phyloP scores from a whole-genome alignment of 768 basidiomycete species.

The Mycena olivaceomarginata region DNA sequence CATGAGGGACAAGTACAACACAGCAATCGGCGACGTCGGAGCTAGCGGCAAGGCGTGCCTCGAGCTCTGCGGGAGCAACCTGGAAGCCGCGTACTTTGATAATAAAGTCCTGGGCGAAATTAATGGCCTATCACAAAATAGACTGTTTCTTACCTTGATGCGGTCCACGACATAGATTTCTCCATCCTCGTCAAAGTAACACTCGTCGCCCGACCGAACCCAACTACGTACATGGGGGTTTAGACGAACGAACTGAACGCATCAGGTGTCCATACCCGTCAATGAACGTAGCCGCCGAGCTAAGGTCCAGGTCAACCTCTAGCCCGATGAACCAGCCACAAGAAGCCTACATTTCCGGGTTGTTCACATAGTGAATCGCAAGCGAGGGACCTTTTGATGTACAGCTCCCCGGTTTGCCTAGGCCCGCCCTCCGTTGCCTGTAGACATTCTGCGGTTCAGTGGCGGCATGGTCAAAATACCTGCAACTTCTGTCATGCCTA shows the following conservation, averaged over 20 bases:
- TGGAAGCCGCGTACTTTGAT: slow-evolving; percentile 61
- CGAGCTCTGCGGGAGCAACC: slow-evolving; percentile 16
- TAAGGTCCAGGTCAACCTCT: neutral
- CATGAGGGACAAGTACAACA: slow-evolving; percentile 66
- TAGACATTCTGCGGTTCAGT: slow-evolving; percentile 48
- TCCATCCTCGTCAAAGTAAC: slow-evolving; percentile 60
- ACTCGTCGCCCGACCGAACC: slow-evolving; percentile 71
- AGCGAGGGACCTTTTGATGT: slow-evolving; percentile 59
- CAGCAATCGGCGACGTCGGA: slow-evolving; percentile 62
- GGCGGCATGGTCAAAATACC: slow-evolving; percentile 54
- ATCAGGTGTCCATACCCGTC: slow-evolving; percentile 58
- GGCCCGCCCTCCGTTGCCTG: slow-evolving; percentile 61
- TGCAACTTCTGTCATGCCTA: slow-evolving; percentile 62
- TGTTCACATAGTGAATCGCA: slow-evolving; percentile 59
- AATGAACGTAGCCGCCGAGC: slow-evolving; percentile 53
- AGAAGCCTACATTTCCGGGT: slow-evolving; percentile 60
- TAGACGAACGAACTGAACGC: slow-evolving; percentile 52
- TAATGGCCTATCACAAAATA: slow-evolving; percentile 45
- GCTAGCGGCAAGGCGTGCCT: slow-evolving; percentile 60
- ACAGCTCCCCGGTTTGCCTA: slow-evolving; percentile 63
- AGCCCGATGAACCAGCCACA: neutral
- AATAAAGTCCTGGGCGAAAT: slow-evolving; percentile 53
- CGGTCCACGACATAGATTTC: slow-evolving; percentile 72
- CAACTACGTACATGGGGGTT: slow-evolving; percentile 56
- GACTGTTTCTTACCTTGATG: slow-evolving; percentile 61